Percentiles rank a stretch among this genome's conserved stretches.
Evolutionary conservation across 1,284 basidiomycete species (phyloP).

Genomic region (Stereum hirsutum): DNA sequence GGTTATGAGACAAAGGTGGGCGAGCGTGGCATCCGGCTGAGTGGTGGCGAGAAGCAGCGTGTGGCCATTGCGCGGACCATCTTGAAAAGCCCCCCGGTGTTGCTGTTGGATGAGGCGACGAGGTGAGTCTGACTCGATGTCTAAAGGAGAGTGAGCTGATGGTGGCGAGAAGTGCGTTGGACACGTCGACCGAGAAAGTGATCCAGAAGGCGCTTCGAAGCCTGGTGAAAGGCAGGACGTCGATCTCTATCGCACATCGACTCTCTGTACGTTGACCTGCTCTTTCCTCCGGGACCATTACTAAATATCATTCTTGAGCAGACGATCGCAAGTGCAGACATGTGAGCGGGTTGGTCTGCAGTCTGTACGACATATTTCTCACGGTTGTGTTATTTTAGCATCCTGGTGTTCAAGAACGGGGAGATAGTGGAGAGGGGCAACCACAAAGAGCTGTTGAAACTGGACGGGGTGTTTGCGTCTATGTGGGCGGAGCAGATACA

Average conservation of each 20-base stretch:
- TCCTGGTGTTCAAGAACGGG: constrained; percentile 76
- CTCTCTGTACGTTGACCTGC: constrained; percentile 50
- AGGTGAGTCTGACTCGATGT: constrained; percentile 33
- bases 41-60: constrained; percentile 77
- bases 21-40: constrained; percentile 76
- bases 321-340: constrained; percentile 71
- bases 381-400: constrained; percentile 43
- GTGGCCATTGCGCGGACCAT: constrained; percentile 84
- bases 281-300: constrained; percentile 12
- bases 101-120: constrained; percentile 80
- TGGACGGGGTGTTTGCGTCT: constrained; percentile 62
- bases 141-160: constrained; percentile 4
- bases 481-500: constrained; percentile 83
- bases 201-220: constrained; percentile 78
- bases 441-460: constrained; percentile 63
- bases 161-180: constrained; percentile 50
- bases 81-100: constrained; percentile 76
- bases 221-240: constrained; percentile 60
- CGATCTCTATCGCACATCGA: constrained; percentile 73
- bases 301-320: constrained; percentile 20
- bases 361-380: constrained; percentile 6
- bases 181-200: constrained; percentile 78
- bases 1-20: constrained; percentile 74
- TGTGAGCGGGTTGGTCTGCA: constrained; percentile 31
- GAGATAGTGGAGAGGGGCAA: constrained; percentile 72